Conservation (phyloP, 441 rosid species). For the Flueggea neowawraea region DNA sequence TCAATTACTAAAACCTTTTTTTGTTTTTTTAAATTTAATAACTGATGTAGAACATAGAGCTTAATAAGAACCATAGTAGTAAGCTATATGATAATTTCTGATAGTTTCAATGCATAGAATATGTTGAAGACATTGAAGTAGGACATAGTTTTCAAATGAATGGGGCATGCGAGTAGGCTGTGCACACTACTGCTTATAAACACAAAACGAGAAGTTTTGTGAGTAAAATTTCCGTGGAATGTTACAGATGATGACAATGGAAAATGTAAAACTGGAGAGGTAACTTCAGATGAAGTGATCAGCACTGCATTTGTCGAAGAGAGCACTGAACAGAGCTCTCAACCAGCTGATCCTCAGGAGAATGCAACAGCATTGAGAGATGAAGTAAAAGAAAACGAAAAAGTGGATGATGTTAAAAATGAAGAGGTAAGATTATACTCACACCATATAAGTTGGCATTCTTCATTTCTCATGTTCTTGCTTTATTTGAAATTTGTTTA, state of each 20-base stretch:
- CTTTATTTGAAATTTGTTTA: background rate
- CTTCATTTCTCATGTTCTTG: too few species aligned
- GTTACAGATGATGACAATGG: constrained; percentile 19
- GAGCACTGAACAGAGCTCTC: constrained; percentile 10
- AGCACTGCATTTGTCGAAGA: constrained; percentile 5
- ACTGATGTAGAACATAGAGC: background rate
- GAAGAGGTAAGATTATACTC: constrained; percentile 18
- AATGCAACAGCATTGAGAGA: constrained; percentile 11
- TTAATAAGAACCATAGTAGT: background rate
- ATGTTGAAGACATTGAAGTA: background rate
- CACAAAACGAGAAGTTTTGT: too few species aligned
- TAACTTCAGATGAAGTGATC: constrained; percentile 9
- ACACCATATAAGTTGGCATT: too few species aligned
- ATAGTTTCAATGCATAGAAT: background rate
- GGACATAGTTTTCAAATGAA: too few species aligned
- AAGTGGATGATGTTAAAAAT: background rate
- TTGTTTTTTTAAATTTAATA: background rate
- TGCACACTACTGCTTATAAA: too few species aligned
- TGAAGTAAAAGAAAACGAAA: constrained; percentile 15
- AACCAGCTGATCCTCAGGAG: constrained; percentile 11
- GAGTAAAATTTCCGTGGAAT: too few species aligned
- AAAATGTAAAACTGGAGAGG: constrained; percentile 7
- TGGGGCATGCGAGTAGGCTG: too few species aligned
- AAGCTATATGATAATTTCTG: too few species aligned
- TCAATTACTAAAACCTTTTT: background rate